Evolutionary conservation across 352 stramenopile species (phyloP).

Genomic region (Phytophthora pinifolia): DNA sequence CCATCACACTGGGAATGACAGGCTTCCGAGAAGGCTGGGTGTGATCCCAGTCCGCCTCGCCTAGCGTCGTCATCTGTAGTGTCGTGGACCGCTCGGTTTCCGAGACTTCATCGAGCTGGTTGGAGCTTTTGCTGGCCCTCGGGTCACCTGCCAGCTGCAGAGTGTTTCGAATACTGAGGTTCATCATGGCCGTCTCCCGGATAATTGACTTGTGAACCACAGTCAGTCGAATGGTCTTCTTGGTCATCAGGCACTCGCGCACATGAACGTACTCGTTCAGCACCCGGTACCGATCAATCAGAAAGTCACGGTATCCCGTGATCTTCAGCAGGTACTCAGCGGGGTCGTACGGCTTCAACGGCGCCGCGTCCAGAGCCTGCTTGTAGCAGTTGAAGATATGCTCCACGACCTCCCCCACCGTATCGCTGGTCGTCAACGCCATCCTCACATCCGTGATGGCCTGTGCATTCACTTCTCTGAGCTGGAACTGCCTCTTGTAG

Average conservation of each 20-base stretch:
- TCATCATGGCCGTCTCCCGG: slow-evolving; percentile 70
- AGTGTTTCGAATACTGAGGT: slow-evolving; percentile 65
- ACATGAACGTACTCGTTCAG: slow-evolving; percentile 87
- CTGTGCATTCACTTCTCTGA: slow-evolving; percentile 75
- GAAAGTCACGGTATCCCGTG: slow-evolving; percentile 76
- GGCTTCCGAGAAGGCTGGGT: slow-evolving; percentile 24
- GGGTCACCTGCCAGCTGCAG: slow-evolving; percentile 33
- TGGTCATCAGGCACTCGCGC: slow-evolving; percentile 74
- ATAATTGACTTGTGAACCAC: slow-evolving; percentile 83
- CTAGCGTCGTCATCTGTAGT: slow-evolving; percentile 65
- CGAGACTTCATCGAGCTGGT: slow-evolving; percentile 52
- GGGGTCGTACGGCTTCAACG: slow-evolving; percentile 68
- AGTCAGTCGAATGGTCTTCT: slow-evolving; percentile 80
- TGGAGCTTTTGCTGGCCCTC: slow-evolving; percentile 25
- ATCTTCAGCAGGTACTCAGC: slow-evolving; percentile 82
- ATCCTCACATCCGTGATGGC: slow-evolving; percentile 84
- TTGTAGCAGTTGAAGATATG: slow-evolving; percentile 88
- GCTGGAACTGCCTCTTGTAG: slow-evolving; percentile 73
- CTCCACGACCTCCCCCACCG: slow-evolving; percentile 82
- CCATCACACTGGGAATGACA: slow-evolving; percentile 45
- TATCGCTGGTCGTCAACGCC: slow-evolving; percentile 73
- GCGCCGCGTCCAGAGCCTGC: slow-evolving; percentile 63
- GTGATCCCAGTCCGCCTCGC: slow-evolving; percentile 54
- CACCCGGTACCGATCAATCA: slow-evolving; percentile 74
- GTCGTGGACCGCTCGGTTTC: slow-evolving; percentile 41